Evolutionary conservation across 306 rosid genomes (phyloP), one percentile per base, ranked within the genome.

Genomic region (Vachellia collinsii): DNA sequence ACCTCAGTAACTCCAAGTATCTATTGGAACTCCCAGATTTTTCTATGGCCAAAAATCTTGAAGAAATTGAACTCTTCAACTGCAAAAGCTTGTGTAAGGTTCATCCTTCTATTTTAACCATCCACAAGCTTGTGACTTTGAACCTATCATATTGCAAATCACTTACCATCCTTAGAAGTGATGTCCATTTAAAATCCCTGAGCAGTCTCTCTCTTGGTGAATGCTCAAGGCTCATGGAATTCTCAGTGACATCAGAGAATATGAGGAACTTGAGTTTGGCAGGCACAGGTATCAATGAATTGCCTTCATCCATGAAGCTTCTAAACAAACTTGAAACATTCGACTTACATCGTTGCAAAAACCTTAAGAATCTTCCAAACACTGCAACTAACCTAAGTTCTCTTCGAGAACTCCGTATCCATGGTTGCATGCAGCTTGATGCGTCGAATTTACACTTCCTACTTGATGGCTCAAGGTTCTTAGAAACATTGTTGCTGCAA

Each of bases 1-100:
- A 70, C 19, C 74, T 70, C 74, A 70, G 56, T 13, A 43, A 13
- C 74, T 70, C 74, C 74, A 70, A 70, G 74, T n/a, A 70, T 70
- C 56, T 70, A 11, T 3, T 70, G 11, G 19, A 70, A 44, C 74
- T 70, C 56, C 74, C 74, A 44, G 74, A 70, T 44, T 70, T 70
- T 22, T 70, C 74, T 70, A 70, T 43, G 56, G 56, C 74, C 19
- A 44, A 44, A 44, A 70, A 70, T 11, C 41, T 70, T 7, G 58
- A 70, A 70, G 56, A 70, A 23, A 56, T 70, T 22, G 74, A 70
- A 12, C 74, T 70, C 8, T 3, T 0, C 74, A 13, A 22, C 37
- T 70, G 74, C 34, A 70, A 16, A 44, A 70, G 6, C 54, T 44
- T 70, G 56, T 39, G 5, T 43, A 48, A 44, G 74, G 74, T 70